These are phyloP conservation scores for Aspergillus leporis DNA, from an alignment of 495 filamentous ascomycete genomes.

Conservation along the genomic window DNA sequence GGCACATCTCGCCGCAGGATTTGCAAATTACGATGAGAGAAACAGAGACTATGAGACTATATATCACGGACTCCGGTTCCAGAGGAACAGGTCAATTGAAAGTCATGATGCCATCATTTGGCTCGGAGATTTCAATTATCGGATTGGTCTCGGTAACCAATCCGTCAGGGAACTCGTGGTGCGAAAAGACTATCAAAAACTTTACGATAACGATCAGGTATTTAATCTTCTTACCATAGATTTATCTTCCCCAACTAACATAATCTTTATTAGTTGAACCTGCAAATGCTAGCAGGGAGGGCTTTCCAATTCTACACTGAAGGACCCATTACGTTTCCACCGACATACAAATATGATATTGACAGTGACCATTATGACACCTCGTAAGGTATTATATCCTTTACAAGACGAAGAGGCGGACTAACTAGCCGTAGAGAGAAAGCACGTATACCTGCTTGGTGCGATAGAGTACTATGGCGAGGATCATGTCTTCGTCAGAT, in stretches of 20 bases:
- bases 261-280: constrained; percentile 64
- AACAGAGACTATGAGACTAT: constrained; percentile 94
- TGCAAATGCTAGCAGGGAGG: constrained; percentile 92
- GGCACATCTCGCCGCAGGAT: constrained; percentile 93
- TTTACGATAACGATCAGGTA: constrained; percentile 95
- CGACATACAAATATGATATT: constrained; percentile 94
- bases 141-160: constrained; percentile 83
- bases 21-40: constrained; percentile 94
- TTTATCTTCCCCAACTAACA: constrained; percentile 7
- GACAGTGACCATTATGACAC: constrained; percentile 87
- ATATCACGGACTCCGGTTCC: constrained; percentile 81
- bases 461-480: constrained; percentile 86
- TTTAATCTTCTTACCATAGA: constrained; percentile 1
- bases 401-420: background rate
- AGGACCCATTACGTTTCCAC: constrained; percentile 76
- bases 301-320: constrained; percentile 92
- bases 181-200: constrained; percentile 66
- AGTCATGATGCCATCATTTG: constrained; percentile 95
- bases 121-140: constrained; percentile 98
- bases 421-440: constrained; percentile 65
- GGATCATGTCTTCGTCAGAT: constrained; percentile 80
- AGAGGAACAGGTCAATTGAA: constrained; percentile 83
- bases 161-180: constrained; percentile 72
- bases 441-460: constrained; percentile 93
- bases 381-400: constrained; percentile 59